These are phyloP conservation scores for Daldinia sp. DNA, from an alignment of 2,329 filamentous ascomycete genomes.

Conservation along the genomic window DNA sequence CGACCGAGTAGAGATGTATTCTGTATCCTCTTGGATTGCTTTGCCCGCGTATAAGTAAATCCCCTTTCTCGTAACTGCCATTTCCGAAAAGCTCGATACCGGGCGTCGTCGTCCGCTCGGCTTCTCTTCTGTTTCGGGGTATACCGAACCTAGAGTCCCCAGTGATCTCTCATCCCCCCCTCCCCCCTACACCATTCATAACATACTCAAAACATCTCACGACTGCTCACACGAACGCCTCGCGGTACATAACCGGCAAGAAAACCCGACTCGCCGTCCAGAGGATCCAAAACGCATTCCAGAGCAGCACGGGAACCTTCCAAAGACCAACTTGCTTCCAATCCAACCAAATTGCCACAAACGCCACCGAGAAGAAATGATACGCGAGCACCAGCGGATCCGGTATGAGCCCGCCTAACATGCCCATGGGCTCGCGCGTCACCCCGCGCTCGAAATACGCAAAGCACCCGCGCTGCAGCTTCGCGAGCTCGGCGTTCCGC, in stretches of 20 bases:
- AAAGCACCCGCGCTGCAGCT: constrained; percentile 91
- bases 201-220: too few species aligned
- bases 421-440: constrained; percentile 79
- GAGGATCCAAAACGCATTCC: constrained; percentile 74
- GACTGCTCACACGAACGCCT: constrained; percentile 54
- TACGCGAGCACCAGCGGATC: constrained; percentile 81
- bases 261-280: constrained; percentile 85
- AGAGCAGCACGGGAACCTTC: constrained; percentile 70
- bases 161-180: neutral
- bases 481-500: constrained; percentile 76
- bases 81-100: neutral
- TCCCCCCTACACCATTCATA: neutral
- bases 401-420: constrained; percentile 83
- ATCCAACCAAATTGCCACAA: constrained; percentile 81
- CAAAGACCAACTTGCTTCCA: constrained; percentile 59
- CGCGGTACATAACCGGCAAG: constrained; percentile 79
- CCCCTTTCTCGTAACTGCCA: neutral
- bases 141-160: neutral
- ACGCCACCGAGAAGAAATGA: constrained; percentile 94
- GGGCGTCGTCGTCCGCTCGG: neutral
- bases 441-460: constrained; percentile 83
- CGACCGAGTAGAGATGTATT: constrained; percentile 11
- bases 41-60: too few species aligned
- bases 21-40: neutral
- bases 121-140: neutral